Conservation (phyloP, 1,284 basidiomycete species). For the Tilletia indica region DNA sequence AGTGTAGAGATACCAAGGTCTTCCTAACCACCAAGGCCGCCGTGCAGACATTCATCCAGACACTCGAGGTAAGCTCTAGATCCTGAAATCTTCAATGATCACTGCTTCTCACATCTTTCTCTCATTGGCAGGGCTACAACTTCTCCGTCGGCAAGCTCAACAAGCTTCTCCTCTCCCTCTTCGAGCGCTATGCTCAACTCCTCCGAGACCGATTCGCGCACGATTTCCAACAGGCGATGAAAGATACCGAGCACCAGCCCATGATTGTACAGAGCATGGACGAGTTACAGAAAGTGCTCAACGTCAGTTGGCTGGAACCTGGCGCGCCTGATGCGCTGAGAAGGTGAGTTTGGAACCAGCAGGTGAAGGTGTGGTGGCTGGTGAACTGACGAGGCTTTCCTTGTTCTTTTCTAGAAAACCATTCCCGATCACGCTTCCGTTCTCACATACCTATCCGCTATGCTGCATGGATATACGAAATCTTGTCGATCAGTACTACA, state of each 20-base stretch:
- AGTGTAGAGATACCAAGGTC: conserved; percentile 76
- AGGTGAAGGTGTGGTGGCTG: too few relatives aligned
- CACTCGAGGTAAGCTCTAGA: conserved; percentile 68
- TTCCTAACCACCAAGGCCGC: conserved; percentile 82
- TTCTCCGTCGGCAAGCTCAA: conserved; percentile 83
- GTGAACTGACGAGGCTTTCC: too few relatives aligned
- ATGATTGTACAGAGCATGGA: conserved; percentile 76
- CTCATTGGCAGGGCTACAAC: conserved; percentile 60
- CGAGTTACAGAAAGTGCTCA: conserved; percentile 75
- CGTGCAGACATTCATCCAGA: conserved; percentile 84
- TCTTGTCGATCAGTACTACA: conserved; percentile 94
- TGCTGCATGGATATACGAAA: conserved; percentile 93
- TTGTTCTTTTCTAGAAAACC: conserved; percentile 61
- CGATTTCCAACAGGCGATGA: conserved; percentile 63
- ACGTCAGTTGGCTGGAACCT: conserved; percentile 75
- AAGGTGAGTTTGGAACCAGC: conserved; percentile 31
- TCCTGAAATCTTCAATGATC: not conserved
- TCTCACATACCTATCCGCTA: conserved; percentile 90
- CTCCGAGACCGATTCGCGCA: conserved; percentile 78
- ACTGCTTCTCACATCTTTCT: conserved; percentile 15
- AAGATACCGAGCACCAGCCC: conserved; percentile 84
- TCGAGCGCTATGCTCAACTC: conserved; percentile 83
- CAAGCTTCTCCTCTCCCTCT: conserved; percentile 78
- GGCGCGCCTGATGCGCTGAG: conserved; percentile 55
- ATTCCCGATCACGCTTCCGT: conserved; percentile 78